Evolutionary conservation across 1,139 yeast species (phyloP).

Genomic region (Yamadazyma epiphylla): DNA sequence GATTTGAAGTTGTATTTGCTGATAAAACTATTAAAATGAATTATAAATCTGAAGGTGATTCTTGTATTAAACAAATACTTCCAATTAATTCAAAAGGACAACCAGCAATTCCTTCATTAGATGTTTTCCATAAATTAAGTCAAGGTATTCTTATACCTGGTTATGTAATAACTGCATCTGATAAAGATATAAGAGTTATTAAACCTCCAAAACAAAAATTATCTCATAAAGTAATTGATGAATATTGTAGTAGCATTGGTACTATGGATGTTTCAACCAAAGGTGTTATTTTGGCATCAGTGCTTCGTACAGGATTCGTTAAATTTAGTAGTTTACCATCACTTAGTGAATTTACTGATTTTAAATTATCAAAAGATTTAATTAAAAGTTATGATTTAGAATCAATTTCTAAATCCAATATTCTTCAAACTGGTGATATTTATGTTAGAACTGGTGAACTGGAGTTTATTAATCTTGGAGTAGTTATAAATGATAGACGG

Average conservation of each 20-base stretch:
- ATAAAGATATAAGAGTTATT: conserved; percentile 61
- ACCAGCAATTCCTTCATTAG: conserved; percentile 61
- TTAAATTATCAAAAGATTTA: conserved; percentile 32
- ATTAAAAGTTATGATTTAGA: conserved; percentile 21
- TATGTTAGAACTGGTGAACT: conserved; percentile 55
- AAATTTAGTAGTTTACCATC: conserved; percentile 38
- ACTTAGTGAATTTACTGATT: conserved; percentile 33
- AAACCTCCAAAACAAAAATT: conserved; percentile 58
- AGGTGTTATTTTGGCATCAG: conserved; percentile 35
- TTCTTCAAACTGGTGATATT: conserved; percentile 72
- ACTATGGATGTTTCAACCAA: conserved; percentile 21
- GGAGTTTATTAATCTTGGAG: conserved; percentile 42
- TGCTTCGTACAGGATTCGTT: conserved; percentile 36
- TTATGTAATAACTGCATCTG: conserved; percentile 54
- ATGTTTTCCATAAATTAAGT: conserved; percentile 56
- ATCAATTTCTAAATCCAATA: conserved; percentile 23
- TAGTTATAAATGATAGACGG: conserved; percentile 40
- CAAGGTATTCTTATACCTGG: conserved; percentile 65
- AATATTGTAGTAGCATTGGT: conserved; percentile 52
- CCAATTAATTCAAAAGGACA: conserved; percentile 62
- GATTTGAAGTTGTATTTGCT: conserved; percentile 58
- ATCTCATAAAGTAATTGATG: conserved; percentile 63
- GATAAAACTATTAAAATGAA: conserved; percentile 44
- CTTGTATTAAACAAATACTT: conserved; percentile 35
- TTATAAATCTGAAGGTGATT: conserved; percentile 31